These are phyloP conservation scores for Mycena belliarum DNA, from an alignment of 768 basidiomycete genomes.

Conservation along the genomic window DNA sequence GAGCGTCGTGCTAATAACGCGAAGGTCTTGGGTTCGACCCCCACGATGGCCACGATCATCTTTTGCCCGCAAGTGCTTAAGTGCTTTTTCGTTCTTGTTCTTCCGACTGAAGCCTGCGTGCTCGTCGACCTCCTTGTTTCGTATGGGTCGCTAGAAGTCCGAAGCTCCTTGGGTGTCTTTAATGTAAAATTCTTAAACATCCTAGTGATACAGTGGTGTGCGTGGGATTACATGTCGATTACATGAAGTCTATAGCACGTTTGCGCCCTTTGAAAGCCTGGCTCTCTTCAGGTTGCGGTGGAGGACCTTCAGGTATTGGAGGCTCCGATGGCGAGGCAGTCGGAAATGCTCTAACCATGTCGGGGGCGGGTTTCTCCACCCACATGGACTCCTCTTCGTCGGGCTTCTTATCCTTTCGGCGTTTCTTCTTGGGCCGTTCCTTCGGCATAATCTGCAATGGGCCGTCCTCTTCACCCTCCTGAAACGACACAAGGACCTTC, in stretches of 20 bases:
- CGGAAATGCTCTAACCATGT: slow-evolving; percentile 39
- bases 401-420: slow-evolving; percentile 37
- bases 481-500: slow-evolving; percentile 61
- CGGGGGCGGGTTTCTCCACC: slow-evolving; percentile 64
- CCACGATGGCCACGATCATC: slow-evolving; percentile 26
- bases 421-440: slow-evolving; percentile 36
- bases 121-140: too few relatives aligned
- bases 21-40: slow-evolving; percentile 83
- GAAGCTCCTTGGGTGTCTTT: too few relatives aligned
- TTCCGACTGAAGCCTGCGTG: too few relatives aligned
- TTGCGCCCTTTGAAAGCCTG: slow-evolving; percentile 52
- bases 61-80: too few relatives aligned
- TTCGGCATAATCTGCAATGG: slow-evolving; percentile 26
- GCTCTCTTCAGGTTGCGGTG: slow-evolving; percentile 7
- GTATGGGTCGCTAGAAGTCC: too few relatives aligned
- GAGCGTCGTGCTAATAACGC: slow-evolving; percentile 89
- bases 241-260: slow-evolving; percentile 78
- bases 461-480: slow-evolving; percentile 45
- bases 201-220: too few relatives aligned
- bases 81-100: too few relatives aligned
- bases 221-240: too few relatives aligned
- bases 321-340: slow-evolving; percentile 8
- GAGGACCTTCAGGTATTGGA: not conserved
- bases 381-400: slow-evolving; percentile 62
- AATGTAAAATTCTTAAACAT: too few relatives aligned